Evolutionary conservation across 1,284 basidiomycete species (phyloP), one percentile per base, ranked within the genome.

Genomic region (Sanghuangporus sanghuang): DNA sequence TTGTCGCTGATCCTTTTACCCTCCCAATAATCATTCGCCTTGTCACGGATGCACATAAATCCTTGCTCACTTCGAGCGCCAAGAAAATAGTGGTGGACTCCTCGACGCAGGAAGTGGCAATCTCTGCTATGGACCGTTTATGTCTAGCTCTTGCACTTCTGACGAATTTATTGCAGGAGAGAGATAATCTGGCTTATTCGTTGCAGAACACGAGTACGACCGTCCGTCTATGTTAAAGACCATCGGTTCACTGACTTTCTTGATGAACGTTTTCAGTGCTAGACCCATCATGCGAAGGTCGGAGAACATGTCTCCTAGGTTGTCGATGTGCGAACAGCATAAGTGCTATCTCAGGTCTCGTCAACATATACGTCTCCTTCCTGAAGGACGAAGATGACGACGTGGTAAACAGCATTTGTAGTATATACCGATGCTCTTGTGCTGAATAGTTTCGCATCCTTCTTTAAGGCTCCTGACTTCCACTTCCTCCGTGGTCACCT

Each of bases 131-230:
- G 18, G 90, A 92, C 70, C 77, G 80, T 48, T 74, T 90, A 3
- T 92, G 89, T 71, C 82, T 92, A 27, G 80, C 83, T 6, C 78
- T 92, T 1, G 90, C 86, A 1, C 73, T 91, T 6, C 74, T 91
- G 59, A 89, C 89, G 53, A 91, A 91, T 72, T 75, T 91, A 48
- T 82, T 89, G 0, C 87, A 90, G 70, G 77, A 76, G 8, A 74
- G 78, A n/a, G 76, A 57, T 16, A 46, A 62, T 12, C 23, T 65
- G 14, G 55, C 57, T 27, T 54, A 39, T 27, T 27, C 27, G 21
- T 27, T 64, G 18, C 57, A 61, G 12, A 61, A 49, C 44, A 52
- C 50, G 5, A 35, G 56, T 66, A 40, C 40, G 57, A 14, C 16
- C n/a, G 11, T 18, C 44, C 16, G 44, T n/a, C 27, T 32, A 3